These are phyloP conservation scores for Jamesozyma jinghongensis DNA, from an alignment of 805 yeast species.

Conservation along the genomic window DNA sequence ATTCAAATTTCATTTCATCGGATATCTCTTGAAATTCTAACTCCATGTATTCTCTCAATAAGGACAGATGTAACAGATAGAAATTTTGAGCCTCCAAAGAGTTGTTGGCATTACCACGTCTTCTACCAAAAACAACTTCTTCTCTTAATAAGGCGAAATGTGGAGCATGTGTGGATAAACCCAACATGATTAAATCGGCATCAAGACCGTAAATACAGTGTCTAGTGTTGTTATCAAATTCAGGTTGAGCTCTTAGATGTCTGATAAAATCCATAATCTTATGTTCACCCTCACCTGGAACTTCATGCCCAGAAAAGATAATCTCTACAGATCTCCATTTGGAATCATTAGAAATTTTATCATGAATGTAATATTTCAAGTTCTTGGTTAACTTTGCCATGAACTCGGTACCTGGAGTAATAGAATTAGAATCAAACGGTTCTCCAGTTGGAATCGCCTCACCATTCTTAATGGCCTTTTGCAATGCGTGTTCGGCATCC, in stretches of 20 bases:
- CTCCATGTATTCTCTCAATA: slow-evolving; percentile 84
- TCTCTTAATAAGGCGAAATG: slow-evolving; percentile 91
- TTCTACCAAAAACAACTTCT: slow-evolving; percentile 80
- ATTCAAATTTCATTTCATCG: slow-evolving; percentile 52
- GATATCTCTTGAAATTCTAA: slow-evolving; percentile 72
- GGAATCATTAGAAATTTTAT: slow-evolving; percentile 77
- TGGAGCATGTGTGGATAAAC: slow-evolving; percentile 88
- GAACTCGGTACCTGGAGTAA: slow-evolving; percentile 95
- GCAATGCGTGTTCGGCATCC: slow-evolving; percentile 76
- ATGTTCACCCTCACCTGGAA: slow-evolving; percentile 98
- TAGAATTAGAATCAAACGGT: slow-evolving; percentile 85
- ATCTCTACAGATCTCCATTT: slow-evolving; percentile 75
- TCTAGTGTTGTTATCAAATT: slow-evolving; percentile 69
- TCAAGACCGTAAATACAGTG: slow-evolving; percentile 95
- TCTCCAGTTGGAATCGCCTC: slow-evolving; percentile 64
- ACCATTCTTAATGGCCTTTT: slow-evolving; percentile 67
- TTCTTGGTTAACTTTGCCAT: slow-evolving; percentile 82
- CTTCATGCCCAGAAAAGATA: slow-evolving; percentile 86
- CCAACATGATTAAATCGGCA: slow-evolving; percentile 92
- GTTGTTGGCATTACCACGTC: slow-evolving; percentile 25
- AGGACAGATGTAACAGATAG: slow-evolving; percentile 70
- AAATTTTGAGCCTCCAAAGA: slow-evolving; percentile 72
- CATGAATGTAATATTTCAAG: slow-evolving; percentile 78
- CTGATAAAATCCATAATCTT: slow-evolving; percentile 92
- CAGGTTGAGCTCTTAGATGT: slow-evolving; percentile 60